Evolutionary conservation across 495 filamentous ascomycete genomes (phyloP).

Genomic region (Aspergillus saccharolyticus): DNA sequence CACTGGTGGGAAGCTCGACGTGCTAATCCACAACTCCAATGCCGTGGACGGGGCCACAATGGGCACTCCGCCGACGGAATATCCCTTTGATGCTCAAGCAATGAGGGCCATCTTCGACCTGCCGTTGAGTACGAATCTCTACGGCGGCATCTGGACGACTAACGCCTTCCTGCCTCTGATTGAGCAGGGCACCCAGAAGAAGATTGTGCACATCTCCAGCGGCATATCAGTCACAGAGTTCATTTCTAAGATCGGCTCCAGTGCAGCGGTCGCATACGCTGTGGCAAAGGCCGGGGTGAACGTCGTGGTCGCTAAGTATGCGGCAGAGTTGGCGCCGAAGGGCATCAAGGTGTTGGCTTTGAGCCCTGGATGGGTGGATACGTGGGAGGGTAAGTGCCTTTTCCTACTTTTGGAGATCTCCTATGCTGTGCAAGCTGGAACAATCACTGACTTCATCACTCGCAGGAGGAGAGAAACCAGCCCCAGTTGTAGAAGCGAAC

Average conservation of each 20-base stretch:
- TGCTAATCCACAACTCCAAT: conserved; percentile 45
- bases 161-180: conserved; percentile 44
- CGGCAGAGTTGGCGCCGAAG: conserved; percentile 23
- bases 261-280: conserved; percentile 25
- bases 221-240: conserved; percentile 42
- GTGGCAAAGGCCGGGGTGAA: conserved; percentile 40
- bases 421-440: not conserved
- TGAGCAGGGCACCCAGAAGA: conserved; percentile 40
- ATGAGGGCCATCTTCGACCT: conserved; percentile 10
- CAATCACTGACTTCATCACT: conserved; percentile 9
- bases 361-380: conserved; percentile 31
- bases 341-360: conserved; percentile 31
- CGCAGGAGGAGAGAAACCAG: conserved; percentile 14
- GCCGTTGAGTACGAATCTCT: conserved; percentile 15
- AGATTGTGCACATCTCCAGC: conserved; percentile 42
- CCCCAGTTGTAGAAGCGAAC: conserved; percentile 6
- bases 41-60: conserved; percentile 21
- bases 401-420: not conserved
- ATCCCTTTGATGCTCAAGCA: conserved; percentile 20
- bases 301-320: conserved; percentile 39
- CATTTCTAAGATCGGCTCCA: conserved; percentile 25
- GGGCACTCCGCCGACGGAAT: conserved; percentile 13
- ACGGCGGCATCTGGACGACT: conserved; percentile 21
- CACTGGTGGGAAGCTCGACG: conserved; percentile 39
- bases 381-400: conserved; percentile 16